Percentiles rank a stretch among this genome's conserved stretches.
phyloP scores from a whole-genome alignment of 495 filamentous ascomycete species.

The Aspergillus bridgeri region DNA sequence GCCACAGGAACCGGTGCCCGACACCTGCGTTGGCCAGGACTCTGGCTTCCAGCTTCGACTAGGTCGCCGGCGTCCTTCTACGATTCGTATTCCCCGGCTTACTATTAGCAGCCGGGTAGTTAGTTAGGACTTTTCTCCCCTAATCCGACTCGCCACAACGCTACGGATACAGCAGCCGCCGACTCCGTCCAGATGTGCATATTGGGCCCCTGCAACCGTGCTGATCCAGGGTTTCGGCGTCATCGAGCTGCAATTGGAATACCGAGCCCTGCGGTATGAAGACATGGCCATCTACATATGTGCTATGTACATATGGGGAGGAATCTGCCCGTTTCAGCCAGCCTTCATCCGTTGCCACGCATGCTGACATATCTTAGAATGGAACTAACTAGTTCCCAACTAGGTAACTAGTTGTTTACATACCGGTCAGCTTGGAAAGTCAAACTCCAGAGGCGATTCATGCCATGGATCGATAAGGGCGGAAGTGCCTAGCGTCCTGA shows the following conservation, averaged over 20 bases:
- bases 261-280: background rate
- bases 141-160: slow-evolving; percentile 15
- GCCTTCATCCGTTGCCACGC: background rate
- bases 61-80: background rate
- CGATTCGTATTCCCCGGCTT: background rate
- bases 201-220: slow-evolving; percentile 2
- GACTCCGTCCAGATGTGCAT: background rate
- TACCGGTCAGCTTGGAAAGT: background rate
- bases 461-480: background rate
- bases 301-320: background rate
- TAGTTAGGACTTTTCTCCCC: background rate
- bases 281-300: background rate
- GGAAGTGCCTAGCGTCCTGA: background rate
- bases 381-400: no score
- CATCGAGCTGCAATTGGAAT: background rate
- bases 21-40: background rate
- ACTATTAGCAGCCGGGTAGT: background rate
- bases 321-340: background rate
- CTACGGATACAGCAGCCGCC: slow-evolving; percentile 4
- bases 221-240: slow-evolving; percentile 6
- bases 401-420: background rate
- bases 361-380: background rate
- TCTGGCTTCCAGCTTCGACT: background rate
- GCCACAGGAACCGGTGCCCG: background rate
- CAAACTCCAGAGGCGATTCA: background rate